These are phyloP conservation scores for Larix sibirica DNA, from an alignment of 83 land plant species.

Conservation along the genomic window DNA sequence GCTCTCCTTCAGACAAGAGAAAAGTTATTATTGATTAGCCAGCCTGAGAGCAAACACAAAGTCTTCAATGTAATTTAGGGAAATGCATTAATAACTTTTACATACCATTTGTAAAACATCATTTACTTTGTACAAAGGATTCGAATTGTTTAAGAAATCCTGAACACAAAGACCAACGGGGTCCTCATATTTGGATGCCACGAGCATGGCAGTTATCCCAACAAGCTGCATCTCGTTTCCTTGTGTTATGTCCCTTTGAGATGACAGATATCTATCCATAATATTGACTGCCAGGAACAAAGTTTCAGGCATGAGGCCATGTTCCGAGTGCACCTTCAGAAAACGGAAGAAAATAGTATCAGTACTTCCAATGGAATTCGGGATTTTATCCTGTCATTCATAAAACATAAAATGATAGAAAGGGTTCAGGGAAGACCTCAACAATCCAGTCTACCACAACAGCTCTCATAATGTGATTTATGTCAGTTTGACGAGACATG, in stretches of 20 bases:
- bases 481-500: slow-evolving; percentile 25
- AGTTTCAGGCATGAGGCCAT: slow-evolving; percentile 50
- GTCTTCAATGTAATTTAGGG: no score
- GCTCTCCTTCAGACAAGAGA: slow-evolving; percentile 22
- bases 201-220: slow-evolving; percentile 49
- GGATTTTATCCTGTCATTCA: no score
- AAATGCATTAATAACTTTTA: not conserved
- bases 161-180: slow-evolving; percentile 43
- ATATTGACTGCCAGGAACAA: slow-evolving; percentile 12
- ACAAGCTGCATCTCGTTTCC: slow-evolving; percentile 47
- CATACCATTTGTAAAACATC: slow-evolving; percentile 29
- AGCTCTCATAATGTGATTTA: slow-evolving; percentile 89
- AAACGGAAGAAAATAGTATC: not conserved
- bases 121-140: slow-evolving; percentile 37
- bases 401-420: no score
- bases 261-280: slow-evolving; percentile 31
- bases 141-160: slow-evolving; percentile 38
- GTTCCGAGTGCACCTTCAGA: slow-evolving; percentile 43
- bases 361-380: not conserved
- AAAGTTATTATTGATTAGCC: no score
- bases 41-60: slow-evolving; percentile 19
- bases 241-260: slow-evolving; percentile 17
- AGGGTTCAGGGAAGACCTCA: slow-evolving; percentile 18
- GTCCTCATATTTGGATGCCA: slow-evolving; percentile 49
- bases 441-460: slow-evolving; percentile 85